Percentiles rank a stretch among this genome's conserved stretches.
phyloP scores from a whole-genome alignment of 2,329 filamentous ascomycete species.

The Calonectria hongkongensis region DNA sequence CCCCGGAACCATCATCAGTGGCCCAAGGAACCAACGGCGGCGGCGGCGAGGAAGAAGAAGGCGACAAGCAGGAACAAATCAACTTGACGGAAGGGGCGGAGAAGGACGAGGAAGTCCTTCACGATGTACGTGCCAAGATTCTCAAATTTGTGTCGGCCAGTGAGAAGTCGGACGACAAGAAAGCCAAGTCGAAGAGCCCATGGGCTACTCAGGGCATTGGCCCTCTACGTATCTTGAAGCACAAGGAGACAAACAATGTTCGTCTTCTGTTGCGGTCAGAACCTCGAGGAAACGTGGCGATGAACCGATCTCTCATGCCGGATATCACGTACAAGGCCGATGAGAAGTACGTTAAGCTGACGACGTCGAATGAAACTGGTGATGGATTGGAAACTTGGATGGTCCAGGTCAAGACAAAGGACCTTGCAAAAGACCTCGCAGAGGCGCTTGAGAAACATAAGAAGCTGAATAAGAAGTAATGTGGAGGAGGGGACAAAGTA shows the following conservation, averaged over 20 bases:
- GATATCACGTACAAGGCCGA: conserved; percentile 77
- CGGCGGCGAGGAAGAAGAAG: conserved; percentile 69
- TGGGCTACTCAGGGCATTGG: conserved; percentile 85
- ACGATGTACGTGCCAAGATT: conserved; percentile 83
- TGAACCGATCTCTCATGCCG: conserved; percentile 81
- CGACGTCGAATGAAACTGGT: conserved; percentile 74
- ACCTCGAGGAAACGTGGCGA: conserved; percentile 81
- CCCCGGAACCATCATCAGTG: conserved; percentile 73
- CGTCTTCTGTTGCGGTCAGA: conserved; percentile 85
- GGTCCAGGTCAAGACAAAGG: conserved; percentile 80
- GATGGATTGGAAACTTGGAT: conserved; percentile 81
- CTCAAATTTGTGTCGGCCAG: conserved; percentile 74
- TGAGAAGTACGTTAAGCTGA: conserved; percentile 76
- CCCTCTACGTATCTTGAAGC: conserved; percentile 81
- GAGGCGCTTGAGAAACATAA: conserved; percentile 72
- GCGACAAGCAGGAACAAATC: conserved; percentile 80
- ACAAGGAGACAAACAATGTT: conserved; percentile 80
- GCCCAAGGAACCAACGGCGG: conserved; percentile 63
- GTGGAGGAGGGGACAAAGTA: conserved; percentile 47
- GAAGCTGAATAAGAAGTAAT: conserved; percentile 72
- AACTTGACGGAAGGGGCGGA: conserved; percentile 81
- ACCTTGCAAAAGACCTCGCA: conserved; percentile 73
- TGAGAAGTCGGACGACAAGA: conserved; percentile 68
- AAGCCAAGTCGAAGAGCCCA: conserved; percentile 69
- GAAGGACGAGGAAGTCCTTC: conserved; percentile 81